phyloP scores from a whole-genome alignment of 2,329 filamentous ascomycete species.

The Thielaviopsis populi region DNA sequence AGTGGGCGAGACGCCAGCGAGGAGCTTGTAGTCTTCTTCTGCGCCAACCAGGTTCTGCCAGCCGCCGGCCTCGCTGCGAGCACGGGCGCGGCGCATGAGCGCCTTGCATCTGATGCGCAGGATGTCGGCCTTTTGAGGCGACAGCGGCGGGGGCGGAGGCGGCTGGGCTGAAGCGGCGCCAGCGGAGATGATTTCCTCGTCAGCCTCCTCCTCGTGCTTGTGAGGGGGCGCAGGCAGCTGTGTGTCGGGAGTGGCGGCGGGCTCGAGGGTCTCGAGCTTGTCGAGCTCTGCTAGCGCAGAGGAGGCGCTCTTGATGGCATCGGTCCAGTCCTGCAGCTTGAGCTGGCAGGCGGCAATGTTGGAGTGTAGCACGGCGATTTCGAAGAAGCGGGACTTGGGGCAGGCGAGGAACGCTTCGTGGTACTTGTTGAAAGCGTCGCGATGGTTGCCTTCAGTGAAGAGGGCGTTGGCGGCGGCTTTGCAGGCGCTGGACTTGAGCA shows the following conservation, averaged over 20 bases:
- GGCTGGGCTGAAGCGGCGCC: slow-evolving; percentile 39
- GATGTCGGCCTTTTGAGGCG: slow-evolving; percentile 40
- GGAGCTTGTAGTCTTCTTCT: slow-evolving; percentile 59
- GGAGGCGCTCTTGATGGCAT: slow-evolving; percentile 59
- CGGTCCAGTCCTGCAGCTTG: slow-evolving; percentile 73
- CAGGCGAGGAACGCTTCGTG: slow-evolving; percentile 63
- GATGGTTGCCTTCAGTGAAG: slow-evolving; percentile 58
- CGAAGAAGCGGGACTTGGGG: slow-evolving; percentile 75
- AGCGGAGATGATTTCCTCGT: slow-evolving; percentile 45
- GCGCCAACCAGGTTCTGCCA: slow-evolving; percentile 72
- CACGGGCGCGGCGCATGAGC: slow-evolving; percentile 63
- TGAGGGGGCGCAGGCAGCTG: slow-evolving; percentile 18
- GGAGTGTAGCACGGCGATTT: slow-evolving; percentile 70
- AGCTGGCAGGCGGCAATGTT: slow-evolving; percentile 84
- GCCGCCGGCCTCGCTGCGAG: slow-evolving; percentile 52
- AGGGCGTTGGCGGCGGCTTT: slow-evolving; percentile 66
- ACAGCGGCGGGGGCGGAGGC: slow-evolving; percentile 19
- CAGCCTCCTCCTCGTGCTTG: slow-evolving; percentile 31
- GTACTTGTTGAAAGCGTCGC: slow-evolving; percentile 68
- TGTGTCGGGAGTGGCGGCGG: slow-evolving; percentile 20
- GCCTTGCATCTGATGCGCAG: slow-evolving; percentile 68
- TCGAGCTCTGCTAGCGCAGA: slow-evolving; percentile 59
- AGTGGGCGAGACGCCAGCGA: slow-evolving; percentile 28
- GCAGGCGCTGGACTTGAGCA: slow-evolving; percentile 54
- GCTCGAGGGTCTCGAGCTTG: slow-evolving; percentile 32